Evolutionary conservation across 2,329 filamentous ascomycete species (phyloP).

Genomic region (Huntiella bhutanensis): DNA sequence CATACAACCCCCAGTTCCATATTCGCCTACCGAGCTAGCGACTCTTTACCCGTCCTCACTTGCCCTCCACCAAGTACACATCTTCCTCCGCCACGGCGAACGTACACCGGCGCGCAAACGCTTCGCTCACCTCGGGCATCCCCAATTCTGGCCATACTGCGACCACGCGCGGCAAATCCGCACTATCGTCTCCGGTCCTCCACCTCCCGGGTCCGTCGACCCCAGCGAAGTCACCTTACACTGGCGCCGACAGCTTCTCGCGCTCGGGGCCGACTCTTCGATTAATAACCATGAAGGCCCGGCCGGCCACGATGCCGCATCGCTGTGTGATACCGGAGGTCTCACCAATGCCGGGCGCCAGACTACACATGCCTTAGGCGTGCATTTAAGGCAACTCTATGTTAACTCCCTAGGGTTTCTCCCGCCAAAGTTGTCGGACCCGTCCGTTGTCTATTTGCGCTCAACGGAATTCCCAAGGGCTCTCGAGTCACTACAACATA

Average conservation of each 20-base stretch:
- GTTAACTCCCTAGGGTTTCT: constrained; percentile 58
- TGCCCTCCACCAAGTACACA: constrained; percentile 74
- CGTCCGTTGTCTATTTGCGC: constrained; percentile 47
- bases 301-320: constrained; percentile 51
- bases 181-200: constrained; percentile 18
- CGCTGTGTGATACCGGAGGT: constrained; percentile 61
- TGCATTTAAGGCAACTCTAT: constrained; percentile 51
- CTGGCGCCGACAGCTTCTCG: constrained; percentile 22
- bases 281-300: constrained; percentile 47
- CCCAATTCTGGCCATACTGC: constrained; percentile 77
- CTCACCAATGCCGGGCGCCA: constrained; percentile 57
- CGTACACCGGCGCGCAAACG: constrained; percentile 74
- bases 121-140: constrained; percentile 60
- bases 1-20: constrained; percentile 53
- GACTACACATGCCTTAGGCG: constrained; percentile 51
- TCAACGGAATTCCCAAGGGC: constrained; percentile 58
- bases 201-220: constrained; percentile 16
- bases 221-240: constrained; percentile 20
- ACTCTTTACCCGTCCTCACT: constrained; percentile 64
- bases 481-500: constrained; percentile 58
- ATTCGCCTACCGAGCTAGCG: constrained; percentile 61
- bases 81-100: constrained; percentile 63
- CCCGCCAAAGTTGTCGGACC: constrained; percentile 31
- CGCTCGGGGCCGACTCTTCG: constrained; percentile 37
- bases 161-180: constrained; percentile 52